phyloP scores from a whole-genome alignment of 2,329 filamentous ascomycete species.

The Ustulina deusta region DNA sequence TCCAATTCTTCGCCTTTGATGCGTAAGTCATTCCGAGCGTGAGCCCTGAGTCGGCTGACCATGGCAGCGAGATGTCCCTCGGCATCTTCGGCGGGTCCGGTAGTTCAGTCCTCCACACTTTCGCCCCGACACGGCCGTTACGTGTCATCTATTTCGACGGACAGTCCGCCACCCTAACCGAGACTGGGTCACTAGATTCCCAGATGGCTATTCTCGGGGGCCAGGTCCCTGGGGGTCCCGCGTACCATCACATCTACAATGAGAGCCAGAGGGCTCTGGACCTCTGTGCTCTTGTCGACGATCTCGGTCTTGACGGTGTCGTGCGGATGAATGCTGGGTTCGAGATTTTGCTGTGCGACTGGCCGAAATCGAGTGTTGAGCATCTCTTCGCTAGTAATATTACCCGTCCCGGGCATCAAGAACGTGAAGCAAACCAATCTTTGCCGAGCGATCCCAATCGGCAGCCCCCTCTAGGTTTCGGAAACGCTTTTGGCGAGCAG shows the following conservation, averaged over 20 bases:
- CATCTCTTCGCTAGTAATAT: conserved; percentile 22
- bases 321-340: conserved; percentile 23
- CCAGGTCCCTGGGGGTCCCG: background rate
- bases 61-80: conserved; percentile 19
- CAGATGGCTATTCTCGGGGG: conserved; percentile 22
- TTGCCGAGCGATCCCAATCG: conserved; percentile 18
- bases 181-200: conserved; percentile 19
- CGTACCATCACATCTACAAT: conserved; percentile 21
- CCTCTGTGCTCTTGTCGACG: conserved; percentile 5
- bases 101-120: conserved; percentile 15
- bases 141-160: conserved; percentile 22
- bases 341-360: conserved; percentile 19
- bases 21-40: conserved; percentile 9
- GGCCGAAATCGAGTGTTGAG: conserved; percentile 15
- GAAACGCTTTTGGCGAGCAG: conserved; percentile 21
- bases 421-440: conserved; percentile 8
- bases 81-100: conserved; percentile 19
- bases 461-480: conserved; percentile 12
- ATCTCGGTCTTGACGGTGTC: conserved; percentile 9
- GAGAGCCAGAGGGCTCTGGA: conserved; percentile 19
- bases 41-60: background rate
- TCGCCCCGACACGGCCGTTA: conserved; percentile 8
- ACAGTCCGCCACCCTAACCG: conserved; percentile 21
- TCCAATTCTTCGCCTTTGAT: conserved; percentile 26
- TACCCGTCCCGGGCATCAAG: conserved; percentile 15